A percentile compares a stretch with the other conserved stretches of the same genome.
phyloP scores from a whole-genome alignment of 2,329 filamentous ascomycete genomes.

The Epichloe amarillans region DNA sequence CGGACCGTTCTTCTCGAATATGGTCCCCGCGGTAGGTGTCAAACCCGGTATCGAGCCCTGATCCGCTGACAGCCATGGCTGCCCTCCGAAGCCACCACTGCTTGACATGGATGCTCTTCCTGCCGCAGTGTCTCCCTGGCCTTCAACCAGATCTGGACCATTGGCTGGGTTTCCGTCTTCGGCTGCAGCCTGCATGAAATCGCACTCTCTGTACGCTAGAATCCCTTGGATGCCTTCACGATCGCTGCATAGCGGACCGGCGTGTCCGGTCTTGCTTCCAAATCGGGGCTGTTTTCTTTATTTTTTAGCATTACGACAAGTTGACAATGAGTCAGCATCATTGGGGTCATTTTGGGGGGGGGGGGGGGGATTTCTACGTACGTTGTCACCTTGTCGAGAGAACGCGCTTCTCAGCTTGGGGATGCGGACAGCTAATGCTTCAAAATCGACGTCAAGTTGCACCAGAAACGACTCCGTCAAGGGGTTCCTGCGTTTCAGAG shows the following conservation, averaged over 20 bases:
- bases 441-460: slow-evolving; percentile 83
- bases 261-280: slow-evolving; percentile 1
- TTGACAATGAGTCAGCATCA: no score
- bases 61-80: slow-evolving; percentile 27
- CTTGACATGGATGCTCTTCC: background rate
- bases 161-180: slow-evolving; percentile 27
- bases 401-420: slow-evolving; percentile 43
- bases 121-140: slow-evolving; percentile 13
- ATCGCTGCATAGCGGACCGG: slow-evolving; percentile 19
- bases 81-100: slow-evolving; percentile 7
- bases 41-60: slow-evolving; percentile 22
- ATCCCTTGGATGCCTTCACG: slow-evolving; percentile 27
- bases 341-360: no score
- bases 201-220: slow-evolving; percentile 29
- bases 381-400: slow-evolving; percentile 36
- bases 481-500: slow-evolving; percentile 74
- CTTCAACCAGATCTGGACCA: slow-evolving; percentile 27
- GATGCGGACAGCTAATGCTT: slow-evolving; percentile 52
- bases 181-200: slow-evolving; percentile 26
- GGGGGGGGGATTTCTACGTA: slow-evolving; percentile 21
- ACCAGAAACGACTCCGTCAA: slow-evolving; percentile 90
- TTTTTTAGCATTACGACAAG: background rate
- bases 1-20: slow-evolving; percentile 21
- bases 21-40: slow-evolving; percentile 20
- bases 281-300: background rate